Evolutionary conservation across 2,329 filamentous ascomycete genomes (phyloP).

Genomic region (Lachnellula suecica): DNA sequence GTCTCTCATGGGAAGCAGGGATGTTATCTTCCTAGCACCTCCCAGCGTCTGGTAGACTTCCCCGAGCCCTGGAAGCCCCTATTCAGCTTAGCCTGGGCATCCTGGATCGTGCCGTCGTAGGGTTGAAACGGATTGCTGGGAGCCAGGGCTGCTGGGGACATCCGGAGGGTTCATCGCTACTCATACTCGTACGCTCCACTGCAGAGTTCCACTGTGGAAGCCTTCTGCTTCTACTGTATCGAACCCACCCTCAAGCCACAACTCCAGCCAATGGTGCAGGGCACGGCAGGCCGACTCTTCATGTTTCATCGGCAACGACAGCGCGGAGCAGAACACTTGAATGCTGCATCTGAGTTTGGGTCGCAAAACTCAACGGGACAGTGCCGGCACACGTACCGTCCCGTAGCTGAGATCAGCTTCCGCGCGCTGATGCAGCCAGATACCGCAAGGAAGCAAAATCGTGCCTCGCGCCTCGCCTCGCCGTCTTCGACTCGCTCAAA

Average conservation of each 20-base stretch:
- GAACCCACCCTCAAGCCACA: background rate
- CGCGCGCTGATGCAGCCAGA: too few species aligned
- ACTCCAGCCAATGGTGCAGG: background rate
- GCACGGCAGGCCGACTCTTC: background rate
- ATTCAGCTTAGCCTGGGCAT: background rate
- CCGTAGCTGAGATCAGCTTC: too few species aligned
- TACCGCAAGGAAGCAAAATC: too few species aligned
- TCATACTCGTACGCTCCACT: too few species aligned
- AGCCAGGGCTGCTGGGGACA: background rate
- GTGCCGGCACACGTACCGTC: background rate
- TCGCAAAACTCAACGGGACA: background rate
- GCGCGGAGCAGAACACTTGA: background rate
- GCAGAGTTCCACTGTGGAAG: conserved; percentile 1
- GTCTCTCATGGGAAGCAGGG: conserved; percentile 13
- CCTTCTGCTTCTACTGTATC: background rate
- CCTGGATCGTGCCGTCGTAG: background rate
- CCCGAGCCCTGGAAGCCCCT: background rate
- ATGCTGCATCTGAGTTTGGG: background rate
- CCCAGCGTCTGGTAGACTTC: background rate
- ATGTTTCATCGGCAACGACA: conserved; percentile 5
- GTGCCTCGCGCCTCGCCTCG: too few species aligned
- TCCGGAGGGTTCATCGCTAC: background rate
- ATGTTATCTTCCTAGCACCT: conserved; percentile 6
- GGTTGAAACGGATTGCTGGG: conserved; percentile 19
- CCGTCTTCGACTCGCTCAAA: too few species aligned